Evolutionary conservation across 192 early-diverging fungal species (phyloP).

Genomic region (Podila epigama): DNA sequence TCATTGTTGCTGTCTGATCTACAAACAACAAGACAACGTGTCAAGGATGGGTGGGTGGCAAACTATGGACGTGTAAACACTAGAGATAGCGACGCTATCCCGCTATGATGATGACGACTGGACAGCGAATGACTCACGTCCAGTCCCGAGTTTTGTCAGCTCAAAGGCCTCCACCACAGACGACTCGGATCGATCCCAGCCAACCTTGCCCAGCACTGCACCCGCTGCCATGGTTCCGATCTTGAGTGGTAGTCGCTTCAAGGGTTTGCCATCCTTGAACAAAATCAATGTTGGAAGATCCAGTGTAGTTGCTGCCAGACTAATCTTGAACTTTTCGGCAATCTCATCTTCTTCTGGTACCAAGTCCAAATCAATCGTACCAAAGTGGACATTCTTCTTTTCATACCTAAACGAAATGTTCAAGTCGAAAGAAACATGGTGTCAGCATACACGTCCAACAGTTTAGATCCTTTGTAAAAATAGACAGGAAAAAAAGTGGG

Average conservation of each 20-base stretch:
- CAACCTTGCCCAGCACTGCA: conserved; percentile 39
- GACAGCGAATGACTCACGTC: conserved; percentile 34
- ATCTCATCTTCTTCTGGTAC: conserved; percentile 47
- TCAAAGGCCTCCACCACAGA: conserved; percentile 36
- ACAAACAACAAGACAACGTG: too few species aligned
- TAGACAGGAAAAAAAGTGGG: not conserved
- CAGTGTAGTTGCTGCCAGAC: conserved; percentile 55
- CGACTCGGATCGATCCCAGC: conserved; percentile 47
- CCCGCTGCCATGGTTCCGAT: conserved; percentile 40
- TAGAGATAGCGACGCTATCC: too few species aligned
- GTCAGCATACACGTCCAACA: not conserved
- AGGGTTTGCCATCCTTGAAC: conserved; percentile 57
- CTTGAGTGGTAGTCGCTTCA: conserved; percentile 54
- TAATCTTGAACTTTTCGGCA: conserved; percentile 56
- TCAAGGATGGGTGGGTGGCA: too few species aligned
- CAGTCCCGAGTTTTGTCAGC: conserved; percentile 41
- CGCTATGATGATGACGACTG: not conserved
- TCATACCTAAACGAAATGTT: conserved; percentile 24
- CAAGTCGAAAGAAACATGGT: not conserved
- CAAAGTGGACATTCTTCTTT: conserved; percentile 45
- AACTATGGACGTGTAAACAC: too few species aligned
- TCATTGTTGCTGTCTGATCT: not conserved
- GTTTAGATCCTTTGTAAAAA: not conserved
- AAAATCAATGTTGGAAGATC: conserved; percentile 62
- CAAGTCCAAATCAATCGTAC: conserved; percentile 60